These are phyloP conservation scores for Rubroshorea leprosula DNA, from an alignment of 345 rosid species.

Conservation along the genomic window DNA sequence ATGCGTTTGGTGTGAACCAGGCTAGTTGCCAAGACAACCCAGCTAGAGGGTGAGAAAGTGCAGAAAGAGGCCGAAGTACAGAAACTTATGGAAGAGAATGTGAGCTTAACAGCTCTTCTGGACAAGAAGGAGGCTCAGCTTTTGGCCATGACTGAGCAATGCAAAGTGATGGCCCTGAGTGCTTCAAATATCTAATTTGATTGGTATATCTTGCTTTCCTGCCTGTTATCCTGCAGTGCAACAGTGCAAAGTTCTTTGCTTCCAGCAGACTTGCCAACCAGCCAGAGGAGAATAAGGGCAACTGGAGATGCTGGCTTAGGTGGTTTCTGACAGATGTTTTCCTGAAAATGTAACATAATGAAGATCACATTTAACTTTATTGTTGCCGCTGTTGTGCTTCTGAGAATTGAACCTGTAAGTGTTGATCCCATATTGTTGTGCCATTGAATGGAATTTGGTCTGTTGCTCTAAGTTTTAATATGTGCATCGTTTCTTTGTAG, in stretches of 20 bases:
- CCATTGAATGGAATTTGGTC: slow-evolving; percentile 8
- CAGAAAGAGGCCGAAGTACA: slow-evolving; percentile 88
- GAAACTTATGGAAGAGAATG: slow-evolving; percentile 92
- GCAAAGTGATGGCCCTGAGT: slow-evolving; percentile 91
- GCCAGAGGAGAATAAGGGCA: slow-evolving; percentile 9
- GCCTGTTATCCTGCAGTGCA: neutral
- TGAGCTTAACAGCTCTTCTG: slow-evolving; percentile 67
- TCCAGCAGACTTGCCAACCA: slow-evolving; percentile 3
- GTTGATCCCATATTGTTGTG: slow-evolving; percentile 20
- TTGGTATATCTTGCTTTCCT: neutral
- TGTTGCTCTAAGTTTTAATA: neutral
- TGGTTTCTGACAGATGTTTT: slow-evolving; percentile 7
- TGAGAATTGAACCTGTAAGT: slow-evolving; percentile 20
- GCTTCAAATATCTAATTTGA: slow-evolving; percentile 44
- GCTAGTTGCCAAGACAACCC: slow-evolving; percentile 75
- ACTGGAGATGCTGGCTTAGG: slow-evolving; percentile 7
- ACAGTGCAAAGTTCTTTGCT: slow-evolving; percentile 6
- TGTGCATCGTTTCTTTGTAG: neutral
- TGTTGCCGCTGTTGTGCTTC: slow-evolving; percentile 17
- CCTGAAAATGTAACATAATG: slow-evolving; percentile 28
- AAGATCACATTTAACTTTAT: slow-evolving; percentile 18
- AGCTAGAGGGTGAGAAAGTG: slow-evolving; percentile 78
- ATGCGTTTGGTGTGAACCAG: slow-evolving; percentile 30
- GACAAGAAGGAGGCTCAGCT: slow-evolving; percentile 98
- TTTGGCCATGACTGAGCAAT: slow-evolving; percentile 89